These are phyloP conservation scores for Scheffersomyces stambukii DNA, from an alignment of 1,139 yeast species.

Conservation along the genomic window DNA sequence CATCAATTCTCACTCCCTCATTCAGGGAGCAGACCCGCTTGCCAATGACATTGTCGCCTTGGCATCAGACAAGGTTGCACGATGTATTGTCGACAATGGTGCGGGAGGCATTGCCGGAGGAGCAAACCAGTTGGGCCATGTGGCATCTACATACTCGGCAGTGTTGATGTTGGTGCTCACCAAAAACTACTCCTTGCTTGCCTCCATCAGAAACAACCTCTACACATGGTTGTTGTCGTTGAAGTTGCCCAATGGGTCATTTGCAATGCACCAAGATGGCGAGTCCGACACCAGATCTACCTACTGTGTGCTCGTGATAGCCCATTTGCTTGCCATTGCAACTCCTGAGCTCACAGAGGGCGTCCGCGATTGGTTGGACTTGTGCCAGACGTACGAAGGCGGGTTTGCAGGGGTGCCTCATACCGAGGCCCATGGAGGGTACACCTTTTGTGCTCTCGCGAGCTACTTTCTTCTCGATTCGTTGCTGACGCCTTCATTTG, in stretches of 20 bases:
- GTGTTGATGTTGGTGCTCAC: constrained; percentile 57
- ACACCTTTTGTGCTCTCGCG: constrained; percentile 87
- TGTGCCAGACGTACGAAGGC: constrained; percentile 91
- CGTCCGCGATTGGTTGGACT: constrained; percentile 55
- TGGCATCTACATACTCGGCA: constrained; percentile 83
- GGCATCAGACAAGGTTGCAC: constrained; percentile 20
- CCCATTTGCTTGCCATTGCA: constrained; percentile 58
- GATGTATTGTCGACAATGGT: constrained; percentile 26
- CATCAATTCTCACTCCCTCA: constrained; percentile 41
- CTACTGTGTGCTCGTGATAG: constrained; percentile 80
- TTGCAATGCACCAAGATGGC: constrained; percentile 70
- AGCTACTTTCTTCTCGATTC: constrained; percentile 37
- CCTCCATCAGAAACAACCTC: constrained; percentile 28
- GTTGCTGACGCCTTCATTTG: constrained; percentile 11
- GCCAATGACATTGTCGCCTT: constrained; percentile 5
- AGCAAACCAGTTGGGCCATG: constrained; percentile 71
- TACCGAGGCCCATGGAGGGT: constrained; percentile 97
- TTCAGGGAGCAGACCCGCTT: constrained; percentile 1
- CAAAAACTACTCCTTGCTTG: constrained; percentile 36
- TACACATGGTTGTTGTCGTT: constrained; percentile 63
- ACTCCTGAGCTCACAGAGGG: constrained; percentile 58
- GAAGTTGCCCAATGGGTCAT: constrained; percentile 70
- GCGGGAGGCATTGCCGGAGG: constrained; percentile 87
- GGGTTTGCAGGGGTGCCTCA: constrained; percentile 83
- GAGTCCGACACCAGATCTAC: constrained; percentile 85